Evolutionary conservation across 169 alveolate species (phyloP), one percentile per base, ranked within the genome.

Genomic region (Plasmodium gaboni): DNA sequence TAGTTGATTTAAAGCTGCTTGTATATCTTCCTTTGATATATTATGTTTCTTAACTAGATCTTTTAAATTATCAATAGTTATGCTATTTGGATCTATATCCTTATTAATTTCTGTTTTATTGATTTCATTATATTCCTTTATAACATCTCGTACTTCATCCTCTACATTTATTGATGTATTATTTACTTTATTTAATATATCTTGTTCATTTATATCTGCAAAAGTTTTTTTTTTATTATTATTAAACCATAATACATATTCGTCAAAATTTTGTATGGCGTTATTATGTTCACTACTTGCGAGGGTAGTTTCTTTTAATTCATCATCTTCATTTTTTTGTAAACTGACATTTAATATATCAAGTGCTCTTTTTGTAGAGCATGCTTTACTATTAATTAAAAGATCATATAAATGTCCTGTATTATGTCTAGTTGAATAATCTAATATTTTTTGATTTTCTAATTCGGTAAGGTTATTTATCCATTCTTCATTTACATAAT

Each of bases 361-460:
- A 26, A 83, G 32, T 7, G 91, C 91, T 61, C 91, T 83, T 63
- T 83, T 83, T 10, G 91, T 22, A 10, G 91, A 83, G 13, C 91
- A 83, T 2, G 91, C 91, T 38, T 83, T 83, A 60, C 91, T 83
- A 83, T 83, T 83, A 68, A 83, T 68, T 69, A 83, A 48, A 42
- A 83, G 32, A n/a, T 83, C 83, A 32, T 83, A 83, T 71, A 83
- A 32, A 68, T 83, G 91, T 0, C 83, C 91, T 48, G 80, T 83
- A 53, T 55, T 53, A 38, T 83, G 51, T 68, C 59, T 83, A 15
- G 91, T 83, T 42, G 91, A 83, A 48, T 83, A 83, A 8, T 48
- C 38, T 61, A 83, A 15, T 28, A 83, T 83, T 83, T 83, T 83
- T 38, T 83, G 91, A 83, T 83, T 83, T 55, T 83, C 91, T 42